Evolutionary conservation across 768 basidiomycete genomes (phyloP).

Genomic region (Antrodiella citrinella): DNA sequence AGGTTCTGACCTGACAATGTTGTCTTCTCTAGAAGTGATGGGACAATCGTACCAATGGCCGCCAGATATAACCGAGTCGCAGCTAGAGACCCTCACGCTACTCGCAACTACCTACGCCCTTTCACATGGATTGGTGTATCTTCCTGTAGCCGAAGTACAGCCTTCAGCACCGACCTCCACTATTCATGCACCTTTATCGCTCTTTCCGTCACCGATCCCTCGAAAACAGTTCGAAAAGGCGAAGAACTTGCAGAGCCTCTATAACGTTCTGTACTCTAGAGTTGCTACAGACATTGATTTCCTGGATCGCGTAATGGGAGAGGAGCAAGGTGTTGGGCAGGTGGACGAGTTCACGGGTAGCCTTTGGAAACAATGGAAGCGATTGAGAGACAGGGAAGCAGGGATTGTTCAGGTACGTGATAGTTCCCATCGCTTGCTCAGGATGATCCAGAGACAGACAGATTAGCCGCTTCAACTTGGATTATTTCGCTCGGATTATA

Average conservation of each 20-base stretch:
- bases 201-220: slow-evolving; percentile 86
- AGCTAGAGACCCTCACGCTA: slow-evolving; percentile 51
- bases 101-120: slow-evolving; percentile 79
- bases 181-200: slow-evolving; percentile 84
- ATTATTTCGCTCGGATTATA: slow-evolving; percentile 90
- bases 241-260: slow-evolving; percentile 58
- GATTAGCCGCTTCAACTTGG: slow-evolving; percentile 69
- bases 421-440: neutral
- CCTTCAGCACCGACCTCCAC: slow-evolving; percentile 58
- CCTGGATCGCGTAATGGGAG: slow-evolving; percentile 79
- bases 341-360: slow-evolving; percentile 84
- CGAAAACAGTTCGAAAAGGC: slow-evolving; percentile 60
- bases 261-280: slow-evolving; percentile 81
- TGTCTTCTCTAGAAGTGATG: too few relatives aligned
- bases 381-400: slow-evolving; percentile 52
- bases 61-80: slow-evolving; percentile 49
- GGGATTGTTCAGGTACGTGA: slow-evolving; percentile 39
- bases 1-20: too few relatives aligned
- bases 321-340: slow-evolving; percentile 62
- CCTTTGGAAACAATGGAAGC: slow-evolving; percentile 84
- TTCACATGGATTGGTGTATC: slow-evolving; percentile 77
- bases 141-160: slow-evolving; percentile 42
- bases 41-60: slow-evolving; percentile 50
- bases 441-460: slow-evolving; percentile 25
- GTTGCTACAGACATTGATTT: slow-evolving; percentile 75